These are phyloP conservation scores for Fusarium sp. DNA, from an alignment of 2,329 filamentous ascomycete species.

Conservation along the genomic window DNA sequence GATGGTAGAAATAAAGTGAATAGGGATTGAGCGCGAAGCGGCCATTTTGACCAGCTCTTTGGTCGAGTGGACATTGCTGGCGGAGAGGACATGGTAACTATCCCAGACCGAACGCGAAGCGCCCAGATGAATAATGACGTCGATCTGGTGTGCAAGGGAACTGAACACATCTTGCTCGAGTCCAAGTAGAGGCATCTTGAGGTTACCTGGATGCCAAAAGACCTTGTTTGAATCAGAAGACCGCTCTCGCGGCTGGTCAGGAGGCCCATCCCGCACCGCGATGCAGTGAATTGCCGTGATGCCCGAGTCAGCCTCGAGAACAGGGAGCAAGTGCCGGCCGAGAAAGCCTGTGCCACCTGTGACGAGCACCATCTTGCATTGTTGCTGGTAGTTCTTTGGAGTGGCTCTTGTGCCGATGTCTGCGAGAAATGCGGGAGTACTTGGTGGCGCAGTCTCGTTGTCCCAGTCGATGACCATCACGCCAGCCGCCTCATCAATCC, in stretches of 20 bases:
- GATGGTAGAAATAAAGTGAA: conserved; percentile 56
- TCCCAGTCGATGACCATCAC: background rate
- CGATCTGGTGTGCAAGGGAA: conserved; percentile 50
- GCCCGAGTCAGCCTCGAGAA: too few species aligned
- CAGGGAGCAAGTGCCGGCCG: too few species aligned
- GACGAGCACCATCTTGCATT: too few species aligned
- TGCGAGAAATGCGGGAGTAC: too few species aligned
- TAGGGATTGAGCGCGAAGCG: conserved; percentile 41
- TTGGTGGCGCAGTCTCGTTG: background rate
- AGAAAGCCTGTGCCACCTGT: too few species aligned
- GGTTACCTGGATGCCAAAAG: conserved; percentile 55
- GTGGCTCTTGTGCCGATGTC: too few species aligned
- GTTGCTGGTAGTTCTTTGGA: too few species aligned
- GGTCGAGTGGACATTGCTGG: conserved; percentile 50
- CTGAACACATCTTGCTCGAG: conserved; percentile 51
- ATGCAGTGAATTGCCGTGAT: too few species aligned
- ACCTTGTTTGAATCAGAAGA: conserved; percentile 51
- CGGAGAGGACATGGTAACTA: conserved; percentile 49
- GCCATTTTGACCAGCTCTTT: conserved; percentile 42
- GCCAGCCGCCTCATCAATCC: background rate
- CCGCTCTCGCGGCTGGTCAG: too few species aligned
- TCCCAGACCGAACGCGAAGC: conserved; percentile 55
- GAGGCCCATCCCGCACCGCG: too few species aligned
- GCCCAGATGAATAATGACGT: conserved; percentile 68
- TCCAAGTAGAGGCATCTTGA: conserved; percentile 55